Evolutionary conservation across 345 rosid species (phyloP), one percentile per base, ranked within the genome.

Genomic region (Acer saccharum): DNA sequence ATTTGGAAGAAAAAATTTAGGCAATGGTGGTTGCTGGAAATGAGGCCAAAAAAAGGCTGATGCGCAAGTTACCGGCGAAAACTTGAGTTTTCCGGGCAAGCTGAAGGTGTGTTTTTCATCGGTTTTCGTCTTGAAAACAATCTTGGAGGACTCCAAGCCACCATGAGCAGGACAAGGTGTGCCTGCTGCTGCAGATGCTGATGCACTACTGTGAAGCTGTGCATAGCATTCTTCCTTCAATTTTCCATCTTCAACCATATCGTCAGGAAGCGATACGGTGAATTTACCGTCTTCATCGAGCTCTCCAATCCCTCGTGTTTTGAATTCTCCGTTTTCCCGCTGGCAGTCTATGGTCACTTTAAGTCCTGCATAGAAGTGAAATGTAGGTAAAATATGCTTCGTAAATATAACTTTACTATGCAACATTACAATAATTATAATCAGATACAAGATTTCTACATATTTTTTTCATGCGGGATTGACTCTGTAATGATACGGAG

Each of bases 171-270:
- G 93, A 68, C 98, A 95, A 25, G 95, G 91, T 1, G 79, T 35
- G 9, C 84, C 84, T 0, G 89, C 82, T 16, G 88, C 90, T 32
- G 35, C 5, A 2, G 35, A 32, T 32, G 39, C 39, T 35, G 39
- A 35, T 35, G 39, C 39, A 35, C 39, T 35, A 71, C 94, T 89
- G 73, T 89, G 93, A 79, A 95, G 94, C 79, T 89, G 97, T 12
- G 98, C 98, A 41, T 93, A 92, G 84, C 98, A 95, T 60, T 90
- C 90, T 77, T 91, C 90, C 80, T 83, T 88, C 43, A 95, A 63
- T 29, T 85, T 78, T 4, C 89, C 98, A 63, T 89, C 85, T 72
- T 87, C 72, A 10, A 89, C 84, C 62, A 91, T 65, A 27, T 88
- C 90, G 35, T 39, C 67, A 9, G 92, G 93, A 78, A 89, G 89